Percentiles rank a stretch among this genome's conserved stretches.
phyloP scores from a whole-genome alignment of 2,329 filamentous ascomycete genomes.

The Onygenales sp. region DNA sequence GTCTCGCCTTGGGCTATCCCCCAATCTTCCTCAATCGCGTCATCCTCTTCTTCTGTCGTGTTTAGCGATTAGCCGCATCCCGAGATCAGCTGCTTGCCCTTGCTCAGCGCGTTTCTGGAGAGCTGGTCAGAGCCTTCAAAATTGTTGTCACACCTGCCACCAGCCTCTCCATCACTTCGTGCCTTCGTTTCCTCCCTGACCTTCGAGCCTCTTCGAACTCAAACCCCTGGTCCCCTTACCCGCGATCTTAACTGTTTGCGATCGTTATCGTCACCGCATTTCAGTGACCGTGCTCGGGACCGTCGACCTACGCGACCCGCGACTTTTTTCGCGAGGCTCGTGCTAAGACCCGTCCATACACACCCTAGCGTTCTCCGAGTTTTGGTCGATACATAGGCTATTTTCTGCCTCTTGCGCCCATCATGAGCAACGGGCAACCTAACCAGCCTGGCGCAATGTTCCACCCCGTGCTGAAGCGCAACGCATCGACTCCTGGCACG shows the following conservation, averaged over 20 bases:
- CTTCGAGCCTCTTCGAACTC: not conserved
- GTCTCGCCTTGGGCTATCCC: not conserved
- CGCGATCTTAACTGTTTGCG: not conserved
- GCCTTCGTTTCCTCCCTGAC: not conserved
- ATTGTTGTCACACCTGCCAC: not conserved
- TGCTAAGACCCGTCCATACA: not conserved
- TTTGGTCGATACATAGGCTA: not conserved
- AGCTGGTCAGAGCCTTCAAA: not conserved
- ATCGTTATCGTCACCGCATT: not conserved
- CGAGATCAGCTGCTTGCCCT: not conserved
- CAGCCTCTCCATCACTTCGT: not conserved
- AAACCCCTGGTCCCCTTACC: not conserved
- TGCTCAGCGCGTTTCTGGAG: not conserved
- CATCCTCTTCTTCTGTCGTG: not conserved
- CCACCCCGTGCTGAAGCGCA: conserved; percentile 6
- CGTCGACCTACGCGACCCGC: conserved; percentile 4
- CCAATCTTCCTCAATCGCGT: not conserved
- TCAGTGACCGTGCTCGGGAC: not conserved
- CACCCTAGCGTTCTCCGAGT: not conserved
- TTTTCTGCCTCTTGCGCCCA: not conserved
- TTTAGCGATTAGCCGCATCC: conserved; percentile 3
- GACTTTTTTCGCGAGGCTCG: conserved; percentile 10
- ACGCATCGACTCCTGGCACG: conserved; percentile 3
- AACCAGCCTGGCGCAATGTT: conserved; percentile 7
- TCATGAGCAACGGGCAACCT: conserved; percentile 5